A percentile compares a stretch with the other conserved stretches of the same genome.
These are phyloP conservation scores for Crepidotus variabilis DNA, from an alignment of 768 basidiomycete species.

Conservation along the genomic window DNA sequence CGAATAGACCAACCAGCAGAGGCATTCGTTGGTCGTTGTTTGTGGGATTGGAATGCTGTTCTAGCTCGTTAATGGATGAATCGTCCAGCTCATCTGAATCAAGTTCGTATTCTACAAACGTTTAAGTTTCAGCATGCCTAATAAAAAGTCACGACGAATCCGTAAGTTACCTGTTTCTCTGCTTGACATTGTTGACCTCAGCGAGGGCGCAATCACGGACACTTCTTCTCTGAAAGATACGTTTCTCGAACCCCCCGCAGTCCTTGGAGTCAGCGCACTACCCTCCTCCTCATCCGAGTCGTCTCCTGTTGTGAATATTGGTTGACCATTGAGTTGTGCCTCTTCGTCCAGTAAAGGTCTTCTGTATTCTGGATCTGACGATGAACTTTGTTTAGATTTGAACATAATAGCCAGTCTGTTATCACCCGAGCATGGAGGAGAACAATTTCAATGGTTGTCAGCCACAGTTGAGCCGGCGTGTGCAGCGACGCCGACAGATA, in stretches of 20 bases:
- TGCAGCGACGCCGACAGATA: neutral
- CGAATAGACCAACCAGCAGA: constrained; percentile 75
- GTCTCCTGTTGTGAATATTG: constrained; percentile 53
- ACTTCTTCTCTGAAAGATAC: constrained; percentile 71
- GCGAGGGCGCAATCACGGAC: constrained; percentile 57
- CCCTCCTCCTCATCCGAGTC: constrained; percentile 47
- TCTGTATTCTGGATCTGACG: constrained; percentile 36
- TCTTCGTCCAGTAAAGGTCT: constrained; percentile 58
- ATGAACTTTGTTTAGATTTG: constrained; percentile 15
- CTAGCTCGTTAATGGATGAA: constrained; percentile 21
- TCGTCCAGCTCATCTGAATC: constrained; percentile 83
- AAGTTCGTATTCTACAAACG: constrained; percentile 68
- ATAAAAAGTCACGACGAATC: constrained; percentile 6
- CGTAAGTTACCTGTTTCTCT: constrained; percentile 76
- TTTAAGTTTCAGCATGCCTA: constrained; percentile 1
- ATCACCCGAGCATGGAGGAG: constrained; percentile 18
- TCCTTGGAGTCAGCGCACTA: constrained; percentile 24
- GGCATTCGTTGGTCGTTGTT: constrained; percentile 60
- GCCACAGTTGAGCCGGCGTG: neutral
- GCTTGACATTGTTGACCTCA: constrained; percentile 71
- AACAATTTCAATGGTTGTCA: neutral
- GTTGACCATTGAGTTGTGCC: constrained; percentile 27
- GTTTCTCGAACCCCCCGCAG: constrained; percentile 35
- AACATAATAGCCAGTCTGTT: constrained; percentile 17
- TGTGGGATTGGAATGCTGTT: constrained; percentile 21